phyloP scores from a whole-genome alignment of 192 early-diverging fungal genomes.

The Thamnidium elegans region DNA sequence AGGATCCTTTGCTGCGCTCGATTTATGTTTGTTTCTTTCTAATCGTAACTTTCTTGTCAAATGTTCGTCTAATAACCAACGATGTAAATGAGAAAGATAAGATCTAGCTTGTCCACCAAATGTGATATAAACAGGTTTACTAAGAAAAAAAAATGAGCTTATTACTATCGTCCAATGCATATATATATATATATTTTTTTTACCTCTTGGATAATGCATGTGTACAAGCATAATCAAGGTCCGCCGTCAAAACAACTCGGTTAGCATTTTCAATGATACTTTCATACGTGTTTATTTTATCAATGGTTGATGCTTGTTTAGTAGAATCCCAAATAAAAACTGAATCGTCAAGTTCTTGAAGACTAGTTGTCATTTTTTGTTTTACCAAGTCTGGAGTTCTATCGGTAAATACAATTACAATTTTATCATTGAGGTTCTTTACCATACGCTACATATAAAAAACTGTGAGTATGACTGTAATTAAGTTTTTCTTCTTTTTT shows the following conservation, averaged over 20 bases:
- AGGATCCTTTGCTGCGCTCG: conserved; percentile 7
- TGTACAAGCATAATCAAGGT: conserved; percentile 29
- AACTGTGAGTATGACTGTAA: not conserved
- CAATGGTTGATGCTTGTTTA: not conserved
- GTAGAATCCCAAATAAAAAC: conserved; percentile 26
- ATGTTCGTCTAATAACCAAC: conserved; percentile 18
- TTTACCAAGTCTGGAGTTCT: conserved; percentile 28
- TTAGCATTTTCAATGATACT: conserved; percentile 11
- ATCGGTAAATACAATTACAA: conserved; percentile 34
- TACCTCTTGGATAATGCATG: conserved; percentile 29
- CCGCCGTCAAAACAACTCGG: conserved; percentile 25
- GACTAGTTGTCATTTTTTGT: conserved; percentile 4
- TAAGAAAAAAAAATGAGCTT: not conserved
- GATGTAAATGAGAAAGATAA: conserved; percentile 28
- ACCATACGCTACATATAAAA: conserved; percentile 27
- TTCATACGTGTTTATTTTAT: conserved; percentile 24
- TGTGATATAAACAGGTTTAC: conserved; percentile 33
- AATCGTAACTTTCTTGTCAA: conserved; percentile 32
- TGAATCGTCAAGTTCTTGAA: not conserved
- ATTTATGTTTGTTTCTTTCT: conserved; percentile 13
- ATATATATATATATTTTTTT: not conserved
- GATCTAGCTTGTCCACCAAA: conserved; percentile 28
- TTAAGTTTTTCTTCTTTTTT: not conserved
- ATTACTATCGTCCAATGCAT: no score
- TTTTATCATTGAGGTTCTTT: conserved; percentile 13